phyloP scores from a whole-genome alignment of 495 filamentous ascomycete genomes.

The Trichoderma virens region DNA sequence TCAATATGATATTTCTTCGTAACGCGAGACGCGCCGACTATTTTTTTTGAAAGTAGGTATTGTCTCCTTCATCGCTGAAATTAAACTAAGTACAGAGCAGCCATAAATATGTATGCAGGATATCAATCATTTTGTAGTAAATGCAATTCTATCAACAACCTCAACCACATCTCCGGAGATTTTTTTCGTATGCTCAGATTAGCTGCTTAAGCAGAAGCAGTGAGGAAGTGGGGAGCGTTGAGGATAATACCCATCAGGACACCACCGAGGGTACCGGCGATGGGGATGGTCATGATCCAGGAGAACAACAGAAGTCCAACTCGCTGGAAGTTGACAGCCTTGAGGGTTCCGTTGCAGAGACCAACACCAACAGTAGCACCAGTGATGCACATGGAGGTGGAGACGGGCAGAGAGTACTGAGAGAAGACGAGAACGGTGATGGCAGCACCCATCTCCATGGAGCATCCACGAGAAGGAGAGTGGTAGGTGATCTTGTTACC shows the following conservation, averaged over 20 bases:
- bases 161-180: no score
- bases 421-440: conserved; percentile 59
- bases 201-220: no score
- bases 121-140: not conserved
- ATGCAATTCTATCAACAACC: not conserved
- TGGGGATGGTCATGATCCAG: conserved; percentile 59
- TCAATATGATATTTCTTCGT: no score
- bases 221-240: conserved; percentile 48
- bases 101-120: not conserved
- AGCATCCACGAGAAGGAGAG: conserved; percentile 52
- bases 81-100: not conserved
- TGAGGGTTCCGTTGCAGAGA: conserved; percentile 48
- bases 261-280: conserved; percentile 53
- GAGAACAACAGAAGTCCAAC: conserved; percentile 34
- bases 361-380: conserved; percentile 51
- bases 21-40: no score
- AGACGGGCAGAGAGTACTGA: conserved; percentile 52
- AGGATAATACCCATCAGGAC: conserved; percentile 54
- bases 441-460: conserved; percentile 55
- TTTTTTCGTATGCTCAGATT: no score
- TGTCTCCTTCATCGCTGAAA: not conserved
- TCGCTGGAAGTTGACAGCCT: conserved; percentile 58
- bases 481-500: conserved; percentile 61
- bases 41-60: no score
- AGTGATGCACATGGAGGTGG: conserved; percentile 53